Percentiles rank a stretch among this genome's conserved stretches.
phyloP scores from a whole-genome alignment of 768 basidiomycete genomes.

The Tricholoma bakamatsutake region DNA sequence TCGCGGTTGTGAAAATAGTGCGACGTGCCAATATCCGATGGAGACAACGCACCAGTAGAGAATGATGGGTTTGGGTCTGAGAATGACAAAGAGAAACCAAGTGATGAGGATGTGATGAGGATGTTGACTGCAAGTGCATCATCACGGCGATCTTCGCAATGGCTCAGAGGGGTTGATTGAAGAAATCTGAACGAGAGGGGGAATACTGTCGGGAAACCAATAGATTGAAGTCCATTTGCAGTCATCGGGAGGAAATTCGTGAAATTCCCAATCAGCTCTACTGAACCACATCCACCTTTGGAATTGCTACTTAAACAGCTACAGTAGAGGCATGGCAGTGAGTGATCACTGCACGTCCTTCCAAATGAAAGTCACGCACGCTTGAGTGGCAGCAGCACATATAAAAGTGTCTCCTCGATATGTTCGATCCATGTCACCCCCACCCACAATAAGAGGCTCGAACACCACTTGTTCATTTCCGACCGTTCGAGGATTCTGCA shows the following conservation, averaged over 20 bases:
- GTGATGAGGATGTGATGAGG: constrained; percentile 61
- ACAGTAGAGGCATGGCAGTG: constrained; percentile 6
- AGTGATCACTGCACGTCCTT: constrained; percentile 2
- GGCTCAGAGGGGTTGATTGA: constrained; percentile 39
- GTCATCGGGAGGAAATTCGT: constrained; percentile 57
- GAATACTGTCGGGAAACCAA: constrained; percentile 71
- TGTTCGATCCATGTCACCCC: constrained; percentile 63
- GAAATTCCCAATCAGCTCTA: constrained; percentile 68
- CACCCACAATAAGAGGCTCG: constrained; percentile 78
- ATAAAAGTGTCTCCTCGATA: constrained; percentile 85
- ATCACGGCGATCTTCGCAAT: constrained; percentile 68
- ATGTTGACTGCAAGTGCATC: constrained; percentile 71
- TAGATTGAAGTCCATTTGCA: constrained; percentile 59
- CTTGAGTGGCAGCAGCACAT: constrained; percentile 79
- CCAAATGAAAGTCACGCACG: constrained; percentile 38
- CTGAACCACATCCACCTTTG: constrained; percentile 71
- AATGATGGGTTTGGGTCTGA: constrained; percentile 65
- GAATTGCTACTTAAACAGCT: constrained; percentile 62
- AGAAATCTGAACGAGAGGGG: constrained; percentile 63
- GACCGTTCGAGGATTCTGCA: constrained; percentile 71
- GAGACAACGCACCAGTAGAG: constrained; percentile 74
- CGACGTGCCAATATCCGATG: constrained; percentile 83
- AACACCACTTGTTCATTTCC: constrained; percentile 61
- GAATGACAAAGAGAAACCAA: constrained; percentile 60
- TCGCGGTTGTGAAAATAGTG: constrained; percentile 71